These are phyloP conservation scores for Guyanaporus albipodus DNA, from an alignment of 768 basidiomycete species.

Conservation along the genomic window DNA sequence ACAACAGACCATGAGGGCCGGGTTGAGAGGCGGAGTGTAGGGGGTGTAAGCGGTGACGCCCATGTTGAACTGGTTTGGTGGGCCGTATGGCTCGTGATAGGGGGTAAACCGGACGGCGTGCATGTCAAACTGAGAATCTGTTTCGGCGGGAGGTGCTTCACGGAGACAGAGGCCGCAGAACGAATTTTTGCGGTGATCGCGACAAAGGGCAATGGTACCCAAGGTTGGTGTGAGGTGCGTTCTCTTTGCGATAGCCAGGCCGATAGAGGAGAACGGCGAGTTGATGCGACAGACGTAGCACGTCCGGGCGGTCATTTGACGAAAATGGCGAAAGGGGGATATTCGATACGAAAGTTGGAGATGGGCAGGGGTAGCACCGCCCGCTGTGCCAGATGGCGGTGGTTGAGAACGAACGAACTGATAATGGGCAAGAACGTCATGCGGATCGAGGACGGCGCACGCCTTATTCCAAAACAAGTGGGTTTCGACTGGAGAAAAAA, in stretches of 20 bases:
- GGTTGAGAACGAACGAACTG: conserved; percentile 43
- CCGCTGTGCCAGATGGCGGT: conserved; percentile 21
- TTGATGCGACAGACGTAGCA: conserved; percentile 74
- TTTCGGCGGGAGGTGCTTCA: conserved; percentile 49
- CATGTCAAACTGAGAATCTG: conserved; percentile 33
- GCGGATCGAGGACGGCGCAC: conserved; percentile 56
- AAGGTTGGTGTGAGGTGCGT: conserved; percentile 39
- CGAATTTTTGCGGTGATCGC: conserved; percentile 57
- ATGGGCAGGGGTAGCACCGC: conserved; percentile 33
- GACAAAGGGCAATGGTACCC: conserved; percentile 50
- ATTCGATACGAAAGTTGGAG: conserved; percentile 36
- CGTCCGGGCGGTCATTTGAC: conserved; percentile 47
- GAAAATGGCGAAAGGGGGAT: conserved; percentile 59
- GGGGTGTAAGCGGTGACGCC: conserved; percentile 25
- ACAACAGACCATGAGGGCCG: conserved; percentile 41
- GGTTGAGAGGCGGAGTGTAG: conserved; percentile 23
- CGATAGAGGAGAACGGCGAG: conserved; percentile 45
- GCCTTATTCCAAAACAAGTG: conserved; percentile 73
- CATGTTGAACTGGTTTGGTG: conserved; percentile 15
- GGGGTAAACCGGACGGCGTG: conserved; percentile 31
- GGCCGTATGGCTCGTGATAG: conserved; percentile 31
- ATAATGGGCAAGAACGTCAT: conserved; percentile 49
- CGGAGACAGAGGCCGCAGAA: conserved; percentile 70
- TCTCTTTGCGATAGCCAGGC: conserved; percentile 51
- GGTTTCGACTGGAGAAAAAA: conserved; percentile 49